A percentile compares a stretch with the other conserved stretches of the same genome.
These are phyloP conservation scores for Ustilago crameri DNA, from an alignment of 1,284 basidiomycete genomes.

Conservation along the genomic window DNA sequence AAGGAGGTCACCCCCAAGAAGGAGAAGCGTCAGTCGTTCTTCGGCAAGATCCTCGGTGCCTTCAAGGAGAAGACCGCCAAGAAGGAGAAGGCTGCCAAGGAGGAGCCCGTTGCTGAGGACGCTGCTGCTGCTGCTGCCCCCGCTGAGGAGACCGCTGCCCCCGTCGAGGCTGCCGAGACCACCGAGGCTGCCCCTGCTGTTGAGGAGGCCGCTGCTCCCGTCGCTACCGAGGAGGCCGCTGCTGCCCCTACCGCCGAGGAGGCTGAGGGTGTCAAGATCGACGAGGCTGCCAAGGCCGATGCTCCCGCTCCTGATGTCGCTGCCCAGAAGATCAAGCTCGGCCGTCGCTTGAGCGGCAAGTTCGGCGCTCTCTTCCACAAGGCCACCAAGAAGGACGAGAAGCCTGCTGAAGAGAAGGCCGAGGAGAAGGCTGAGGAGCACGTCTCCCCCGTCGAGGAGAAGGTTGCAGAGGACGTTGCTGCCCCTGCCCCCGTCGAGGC, in stretches of 20 bases:
- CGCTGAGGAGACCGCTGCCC: slow-evolving; percentile 18
- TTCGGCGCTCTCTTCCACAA: slow-evolving; percentile 61
- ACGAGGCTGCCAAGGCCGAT: slow-evolving; percentile 55
- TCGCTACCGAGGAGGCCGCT: slow-evolving; percentile 35
- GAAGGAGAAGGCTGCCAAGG: slow-evolving; percentile 47
- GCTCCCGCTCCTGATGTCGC: slow-evolving; percentile 51
- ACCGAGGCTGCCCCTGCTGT: slow-evolving; percentile 31
- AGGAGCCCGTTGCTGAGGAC: slow-evolving; percentile 43
- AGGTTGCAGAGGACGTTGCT: slow-evolving; percentile 40
- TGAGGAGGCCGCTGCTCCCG: slow-evolving; percentile 15
- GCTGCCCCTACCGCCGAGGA: slow-evolving; percentile 29
- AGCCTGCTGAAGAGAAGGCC: slow-evolving; percentile 39
- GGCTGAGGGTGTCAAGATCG: slow-evolving; percentile 56
- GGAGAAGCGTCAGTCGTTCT: slow-evolving; percentile 60
- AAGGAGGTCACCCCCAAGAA: slow-evolving; percentile 58
- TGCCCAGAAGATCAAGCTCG: slow-evolving; percentile 57
- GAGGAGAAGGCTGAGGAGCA: slow-evolving; percentile 29
- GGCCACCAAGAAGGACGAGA: slow-evolving; percentile 52
- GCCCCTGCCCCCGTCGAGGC: slow-evolving; percentile 20
- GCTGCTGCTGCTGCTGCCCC: slow-evolving; percentile 34
- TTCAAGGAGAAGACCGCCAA: slow-evolving; percentile 58
- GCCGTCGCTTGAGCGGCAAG: slow-evolving; percentile 56
- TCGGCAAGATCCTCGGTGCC: slow-evolving; percentile 52
- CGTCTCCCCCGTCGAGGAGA: slow-evolving; percentile 34
- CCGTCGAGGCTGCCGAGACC: slow-evolving; percentile 33